These are phyloP conservation scores for Phytomonas sp. DNA, from an alignment of 208 protist genomes.

Conservation along the genomic window DNA sequence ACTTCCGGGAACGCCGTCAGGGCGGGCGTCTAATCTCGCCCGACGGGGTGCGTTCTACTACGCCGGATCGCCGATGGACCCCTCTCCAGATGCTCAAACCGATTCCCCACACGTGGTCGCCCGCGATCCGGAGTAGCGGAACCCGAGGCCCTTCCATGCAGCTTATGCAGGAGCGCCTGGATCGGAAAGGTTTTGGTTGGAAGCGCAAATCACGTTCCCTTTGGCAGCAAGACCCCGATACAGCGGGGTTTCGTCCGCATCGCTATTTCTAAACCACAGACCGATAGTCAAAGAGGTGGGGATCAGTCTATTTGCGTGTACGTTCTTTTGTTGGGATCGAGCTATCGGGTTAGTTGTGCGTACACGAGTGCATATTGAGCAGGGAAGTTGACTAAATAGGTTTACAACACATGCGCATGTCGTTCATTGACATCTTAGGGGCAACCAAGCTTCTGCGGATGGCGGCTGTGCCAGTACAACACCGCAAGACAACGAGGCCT, in stretches of 20 bases:
- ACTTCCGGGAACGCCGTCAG: not conserved
- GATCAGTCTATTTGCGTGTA: not conserved
- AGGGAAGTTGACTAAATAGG: too few species aligned
- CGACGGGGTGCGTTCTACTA: not conserved
- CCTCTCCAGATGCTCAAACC: constrained; percentile 83
- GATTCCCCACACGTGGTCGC: constrained; percentile 44
- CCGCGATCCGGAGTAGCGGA: constrained; percentile 50
- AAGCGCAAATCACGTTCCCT: constrained; percentile 78
- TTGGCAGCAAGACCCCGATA: constrained; percentile 82
- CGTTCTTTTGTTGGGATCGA: not conserved
- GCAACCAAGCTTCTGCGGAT: too few species aligned
- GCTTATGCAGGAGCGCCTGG: constrained; percentile 76
- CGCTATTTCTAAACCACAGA: constrained; percentile 53
- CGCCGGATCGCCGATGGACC: constrained; percentile 13
- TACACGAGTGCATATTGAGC: too few species aligned
- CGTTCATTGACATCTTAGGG: too few species aligned
- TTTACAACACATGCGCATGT: too few species aligned
- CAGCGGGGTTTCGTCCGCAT: constrained; percentile 73
- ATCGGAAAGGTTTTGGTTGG: constrained; percentile 83
- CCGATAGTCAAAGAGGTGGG: not conserved
- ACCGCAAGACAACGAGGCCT: too few species aligned
- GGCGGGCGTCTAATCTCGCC: not conserved
- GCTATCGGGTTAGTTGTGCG: too few species aligned
- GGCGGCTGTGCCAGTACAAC: too few species aligned
- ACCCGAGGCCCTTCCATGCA: constrained; percentile 52